Conservation (phyloP, 1,284 basidiomycete genomes). For the Cutaneotrichosporon cutaneum region DNA sequence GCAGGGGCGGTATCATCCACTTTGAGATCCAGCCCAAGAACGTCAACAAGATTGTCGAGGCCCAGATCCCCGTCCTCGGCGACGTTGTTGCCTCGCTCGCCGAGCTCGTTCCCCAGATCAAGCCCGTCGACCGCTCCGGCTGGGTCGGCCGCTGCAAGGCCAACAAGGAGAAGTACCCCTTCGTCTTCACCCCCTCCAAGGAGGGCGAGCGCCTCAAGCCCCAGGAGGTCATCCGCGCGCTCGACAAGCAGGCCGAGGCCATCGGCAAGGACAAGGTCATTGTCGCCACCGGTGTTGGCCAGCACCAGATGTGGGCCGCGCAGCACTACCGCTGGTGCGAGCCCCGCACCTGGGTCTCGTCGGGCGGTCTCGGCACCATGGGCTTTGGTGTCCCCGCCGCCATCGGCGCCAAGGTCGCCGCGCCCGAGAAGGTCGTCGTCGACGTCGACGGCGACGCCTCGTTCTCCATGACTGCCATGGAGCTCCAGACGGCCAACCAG, state of each 20-base stretch:
- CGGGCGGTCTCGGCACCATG: conserved; percentile 97
- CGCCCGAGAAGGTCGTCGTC: conserved; percentile 87
- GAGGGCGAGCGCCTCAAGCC: conserved; percentile 80
- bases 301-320: conserved; percentile 99
- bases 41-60: conserved; percentile 97
- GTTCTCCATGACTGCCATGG: conserved; percentile 99
- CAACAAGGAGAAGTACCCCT: conserved; percentile 90
- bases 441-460: conserved; percentile 98
- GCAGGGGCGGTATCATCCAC: conserved; percentile 94
- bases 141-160: conserved; percentile 80
- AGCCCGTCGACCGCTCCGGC: conserved; percentile 62
- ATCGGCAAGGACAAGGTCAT: conserved; percentile 77
- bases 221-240: conserved; percentile 92
- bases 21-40: conserved; percentile 99
- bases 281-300: conserved; percentile 91
- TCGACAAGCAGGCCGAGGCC: conserved; percentile 70
- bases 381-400: conserved; percentile 93
- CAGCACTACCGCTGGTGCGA: conserved; percentile 89
- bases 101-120: conserved; percentile 76
- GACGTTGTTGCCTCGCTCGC: conserved; percentile 84
- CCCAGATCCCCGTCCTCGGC: conserved; percentile 88
- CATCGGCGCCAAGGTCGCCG: conserved; percentile 94
- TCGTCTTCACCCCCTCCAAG: conserved; percentile 73
- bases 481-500: conserved; percentile 88
- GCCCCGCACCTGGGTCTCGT: conserved; percentile 87